phyloP scores from a whole-genome alignment of 768 basidiomycete species.

The Pleurotus djamor region DNA sequence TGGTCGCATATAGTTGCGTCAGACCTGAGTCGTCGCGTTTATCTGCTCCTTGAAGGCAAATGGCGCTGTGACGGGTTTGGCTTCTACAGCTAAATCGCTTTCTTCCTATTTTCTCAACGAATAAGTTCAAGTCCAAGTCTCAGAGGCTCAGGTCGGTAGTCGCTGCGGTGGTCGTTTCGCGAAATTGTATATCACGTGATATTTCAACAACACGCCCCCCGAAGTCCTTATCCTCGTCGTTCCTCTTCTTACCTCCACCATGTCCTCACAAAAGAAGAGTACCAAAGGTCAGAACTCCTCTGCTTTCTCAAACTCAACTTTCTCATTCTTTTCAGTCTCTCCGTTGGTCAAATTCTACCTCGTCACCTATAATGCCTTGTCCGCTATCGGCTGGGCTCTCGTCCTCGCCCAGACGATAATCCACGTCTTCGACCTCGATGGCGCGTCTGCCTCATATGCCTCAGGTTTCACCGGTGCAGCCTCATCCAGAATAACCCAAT shows the following conservation, averaged over 20 bases:
- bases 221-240: not conserved
- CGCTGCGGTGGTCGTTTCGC: too few species aligned
- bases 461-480: constrained; percentile 21
- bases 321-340: not conserved
- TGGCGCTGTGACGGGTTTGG: too few species aligned
- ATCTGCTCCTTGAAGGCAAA: too few species aligned
- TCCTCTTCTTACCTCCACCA: not conserved
- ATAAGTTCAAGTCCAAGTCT: too few species aligned
- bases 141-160: too few species aligned
- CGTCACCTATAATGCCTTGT: constrained; percentile 73
- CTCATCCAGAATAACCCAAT: constrained; percentile 32
- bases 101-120: too few species aligned
- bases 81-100: too few species aligned
- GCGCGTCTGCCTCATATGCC: constrained; percentile 26
- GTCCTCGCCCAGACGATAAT: constrained; percentile 56
- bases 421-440: constrained; percentile 46
- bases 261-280: not conserved
- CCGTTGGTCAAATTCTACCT: constrained; percentile 58
- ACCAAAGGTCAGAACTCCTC: not conserved
- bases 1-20: too few species aligned
- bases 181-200: too few species aligned
- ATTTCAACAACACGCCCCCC: too few species aligned
- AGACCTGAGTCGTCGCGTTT: too few species aligned
- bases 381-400: constrained; percentile 72
- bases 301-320: too few species aligned